Evolutionary conservation across 176 grass and related monocot species (phyloP), one percentile per base, ranked within the genome.

Genomic region (Neostapfia colusana): DNA sequence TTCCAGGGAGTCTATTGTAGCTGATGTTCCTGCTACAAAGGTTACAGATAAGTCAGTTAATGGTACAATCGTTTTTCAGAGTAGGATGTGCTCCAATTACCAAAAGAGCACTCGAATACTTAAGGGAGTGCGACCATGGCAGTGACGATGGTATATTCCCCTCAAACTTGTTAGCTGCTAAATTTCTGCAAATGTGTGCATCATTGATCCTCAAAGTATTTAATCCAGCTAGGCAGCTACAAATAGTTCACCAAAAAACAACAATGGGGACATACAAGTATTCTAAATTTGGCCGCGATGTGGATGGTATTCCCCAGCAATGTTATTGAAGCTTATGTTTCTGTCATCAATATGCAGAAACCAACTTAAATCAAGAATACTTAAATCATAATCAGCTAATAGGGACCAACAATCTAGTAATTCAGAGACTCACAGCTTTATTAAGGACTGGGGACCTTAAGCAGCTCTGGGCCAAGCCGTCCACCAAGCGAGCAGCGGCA

Each of bases 271-370:
- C 45, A 42, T 89, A 89, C 92, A 95, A 69, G 86, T 79, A 80
- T 85, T 80, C 88, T 75, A 84, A 78, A 81, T 87, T 95, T 67
- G 89, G 92, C 50, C 86, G 92, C 74, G 92, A 95, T 87, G 44
- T 65, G 69, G 49, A 82, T 2, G 92, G 89, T 42, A 95, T 95
- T 69, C 92, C 89, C 86, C 92, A 77, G 80, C 46, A 72, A 95
- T 89, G 39, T 85, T 92, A 73, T 95, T 95, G 69, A 82, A 73
- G 84, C 92, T 95, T 77, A 89, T 39, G 72, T 95, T 89, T 57
- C 92, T 95, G 43, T 51, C n/a, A 79, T 64, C 55, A 72, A 55
- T 25, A 78, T 49, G 8, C 63, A 58, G 75, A 63, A n/a, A 85
- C 25, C 49, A 73, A 40, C 27, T 23, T 68, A 27, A 36, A 75